Evolutionary conservation across 345 rosid genomes (phyloP).

Genomic region (Pseudoturritis turrita): DNA sequence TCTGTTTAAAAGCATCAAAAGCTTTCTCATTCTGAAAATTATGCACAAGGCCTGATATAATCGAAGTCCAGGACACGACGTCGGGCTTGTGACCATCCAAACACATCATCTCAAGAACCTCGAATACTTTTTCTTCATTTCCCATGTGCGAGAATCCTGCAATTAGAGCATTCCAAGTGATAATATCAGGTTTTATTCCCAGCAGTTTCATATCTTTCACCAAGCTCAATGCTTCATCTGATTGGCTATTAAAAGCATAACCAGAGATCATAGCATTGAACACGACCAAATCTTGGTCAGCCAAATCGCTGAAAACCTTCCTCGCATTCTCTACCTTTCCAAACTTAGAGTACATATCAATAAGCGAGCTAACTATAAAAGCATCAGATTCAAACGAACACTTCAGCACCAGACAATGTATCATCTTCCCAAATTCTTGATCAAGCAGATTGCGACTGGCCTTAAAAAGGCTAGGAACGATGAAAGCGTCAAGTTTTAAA

Average conservation of each 20-base stretch:
- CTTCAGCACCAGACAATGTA: conserved; percentile 55
- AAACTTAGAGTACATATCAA: conserved; percentile 82
- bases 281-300: conserved; percentile 53
- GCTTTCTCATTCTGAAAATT: conserved; percentile 53
- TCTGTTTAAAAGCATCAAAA: conserved; percentile 50
- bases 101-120: conserved; percentile 48
- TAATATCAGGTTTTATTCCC: conserved; percentile 50
- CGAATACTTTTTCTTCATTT: conserved; percentile 39
- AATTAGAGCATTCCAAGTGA: conserved; percentile 67
- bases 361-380: conserved; percentile 56
- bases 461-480: conserved; percentile 71
- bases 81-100: conserved; percentile 55
- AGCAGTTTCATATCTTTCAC: conserved; percentile 37
- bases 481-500: conserved; percentile 42
- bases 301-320: conserved; percentile 49
- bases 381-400: conserved; percentile 45
- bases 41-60: conserved; percentile 73
- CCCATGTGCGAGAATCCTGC: conserved; percentile 64
- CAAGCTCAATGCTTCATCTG: conserved; percentile 47
- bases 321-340: conserved; percentile 42
- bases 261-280: conserved; percentile 77
- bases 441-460: conserved; percentile 58
- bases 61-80: conserved; percentile 74
- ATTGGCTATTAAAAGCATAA: conserved; percentile 46
- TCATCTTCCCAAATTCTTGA: conserved; percentile 41